A percentile compares a stretch with the other conserved stretches of the same genome.
These are phyloP conservation scores for Mycena sanguinolenta DNA, from an alignment of 768 basidiomycete genomes.

Conservation along the genomic window DNA sequence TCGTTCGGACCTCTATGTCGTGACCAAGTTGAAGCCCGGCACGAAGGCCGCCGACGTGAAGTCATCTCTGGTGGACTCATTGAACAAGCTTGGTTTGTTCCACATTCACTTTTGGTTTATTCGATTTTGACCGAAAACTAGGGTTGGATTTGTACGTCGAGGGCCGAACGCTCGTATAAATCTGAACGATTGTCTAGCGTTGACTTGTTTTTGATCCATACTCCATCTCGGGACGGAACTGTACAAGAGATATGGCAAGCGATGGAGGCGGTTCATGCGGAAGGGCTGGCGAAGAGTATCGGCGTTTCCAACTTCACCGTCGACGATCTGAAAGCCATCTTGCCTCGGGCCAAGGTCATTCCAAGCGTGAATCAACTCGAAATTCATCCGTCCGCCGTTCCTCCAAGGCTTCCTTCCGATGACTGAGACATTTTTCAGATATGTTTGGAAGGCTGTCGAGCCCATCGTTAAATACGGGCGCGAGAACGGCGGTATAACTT, in stretches of 20 bases:
- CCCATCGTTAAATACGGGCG: constrained; percentile 66
- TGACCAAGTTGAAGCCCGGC: constrained; percentile 67
- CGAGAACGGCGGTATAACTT: constrained; percentile 70
- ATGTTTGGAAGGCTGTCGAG: constrained; percentile 70
- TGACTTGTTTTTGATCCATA: constrained; percentile 76
- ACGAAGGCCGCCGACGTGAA: constrained; percentile 55
- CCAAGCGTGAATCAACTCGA: constrained; percentile 84
- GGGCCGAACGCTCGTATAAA: neutral
- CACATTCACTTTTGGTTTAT: neutral
- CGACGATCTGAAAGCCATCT: constrained; percentile 63
- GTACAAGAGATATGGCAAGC: constrained; percentile 69
- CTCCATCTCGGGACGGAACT: constrained; percentile 51
- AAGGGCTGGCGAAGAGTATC: constrained; percentile 66
- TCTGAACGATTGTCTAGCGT: constrained; percentile 45
- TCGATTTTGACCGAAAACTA: constrained; percentile 2
- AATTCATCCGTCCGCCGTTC: constrained; percentile 69
- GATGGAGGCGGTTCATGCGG: constrained; percentile 68
- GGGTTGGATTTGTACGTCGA: constrained; percentile 52
- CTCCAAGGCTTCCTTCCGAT: neutral
- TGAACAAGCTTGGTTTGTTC: constrained; percentile 59
- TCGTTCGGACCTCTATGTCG: constrained; percentile 71
- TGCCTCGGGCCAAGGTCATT: constrained; percentile 63
- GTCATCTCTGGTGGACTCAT: constrained; percentile 62
- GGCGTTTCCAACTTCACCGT: constrained; percentile 80
- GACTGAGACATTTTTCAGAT: constrained; percentile 26